A percentile compares a stretch with the other conserved stretches of the same genome.
Conservation (phyloP, 208 protist species). For the Trypanosoma cruzi region DNA sequence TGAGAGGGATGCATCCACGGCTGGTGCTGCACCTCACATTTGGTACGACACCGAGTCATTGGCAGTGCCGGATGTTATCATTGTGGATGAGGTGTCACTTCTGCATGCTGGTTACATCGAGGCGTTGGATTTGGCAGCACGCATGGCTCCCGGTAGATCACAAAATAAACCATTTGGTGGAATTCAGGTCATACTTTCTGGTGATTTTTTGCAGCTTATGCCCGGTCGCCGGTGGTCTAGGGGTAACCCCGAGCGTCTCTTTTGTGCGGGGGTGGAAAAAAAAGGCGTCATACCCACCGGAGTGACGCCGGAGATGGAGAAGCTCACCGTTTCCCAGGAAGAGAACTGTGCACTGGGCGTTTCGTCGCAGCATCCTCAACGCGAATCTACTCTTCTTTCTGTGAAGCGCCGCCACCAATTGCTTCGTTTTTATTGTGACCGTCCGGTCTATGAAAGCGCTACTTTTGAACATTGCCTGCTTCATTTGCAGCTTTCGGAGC, state of each 20-base stretch:
- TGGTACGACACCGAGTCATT: slow-evolving; percentile 32
- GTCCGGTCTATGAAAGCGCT: slow-evolving; percentile 68
- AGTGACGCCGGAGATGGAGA: not conserved
- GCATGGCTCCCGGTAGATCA: slow-evolving; percentile 25
- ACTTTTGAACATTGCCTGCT: slow-evolving; percentile 64
- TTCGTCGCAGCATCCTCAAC: not conserved
- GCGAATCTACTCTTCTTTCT: not conserved
- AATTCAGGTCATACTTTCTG: slow-evolving; percentile 82
- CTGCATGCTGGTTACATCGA: slow-evolving; percentile 63
- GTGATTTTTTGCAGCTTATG: slow-evolving; percentile 88
- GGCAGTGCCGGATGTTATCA: slow-evolving; percentile 46
- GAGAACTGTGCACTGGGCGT: not conserved
- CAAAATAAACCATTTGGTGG: slow-evolving; percentile 69
- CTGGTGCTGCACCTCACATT: not conserved
- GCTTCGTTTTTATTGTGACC: slow-evolving; percentile 34
- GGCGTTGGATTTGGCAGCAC: slow-evolving; percentile 42
- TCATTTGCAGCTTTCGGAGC: slow-evolving; percentile 59
- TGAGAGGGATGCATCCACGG: not conserved
- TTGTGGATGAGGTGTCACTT: slow-evolving; percentile 87
- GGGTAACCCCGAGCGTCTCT: not conserved
- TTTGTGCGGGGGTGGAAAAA: slow-evolving; percentile 16
- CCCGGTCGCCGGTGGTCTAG: not conserved
- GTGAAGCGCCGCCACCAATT: slow-evolving; percentile 1
- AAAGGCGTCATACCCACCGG: not conserved
- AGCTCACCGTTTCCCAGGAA: not conserved